A percentile compares a stretch with the other conserved stretches of the same genome.
phyloP scores from a whole-genome alignment of 306 rosid genomes.

The Macrotyloma uniflorum region DNA sequence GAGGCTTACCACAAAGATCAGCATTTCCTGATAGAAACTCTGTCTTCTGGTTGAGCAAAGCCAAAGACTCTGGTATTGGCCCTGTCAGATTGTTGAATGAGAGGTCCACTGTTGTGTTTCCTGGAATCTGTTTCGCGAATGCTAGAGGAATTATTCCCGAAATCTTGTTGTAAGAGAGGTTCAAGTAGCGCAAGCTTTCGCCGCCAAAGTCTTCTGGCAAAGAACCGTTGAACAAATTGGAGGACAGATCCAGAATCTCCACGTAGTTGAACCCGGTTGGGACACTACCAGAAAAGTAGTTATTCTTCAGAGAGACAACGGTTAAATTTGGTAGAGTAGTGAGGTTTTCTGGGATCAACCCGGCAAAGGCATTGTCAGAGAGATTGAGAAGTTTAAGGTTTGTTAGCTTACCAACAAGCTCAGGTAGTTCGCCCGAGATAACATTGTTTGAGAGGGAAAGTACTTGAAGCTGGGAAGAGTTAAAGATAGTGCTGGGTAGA shows the following conservation, averaged over 20 bases:
- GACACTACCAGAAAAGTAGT: slow-evolving; percentile 68
- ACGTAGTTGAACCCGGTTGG: slow-evolving; percentile 56
- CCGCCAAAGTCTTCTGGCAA: slow-evolving; percentile 67
- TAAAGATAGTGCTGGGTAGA: slow-evolving; percentile 69
- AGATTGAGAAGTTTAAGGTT: slow-evolving; percentile 75
- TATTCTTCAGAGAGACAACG: slow-evolving; percentile 66
- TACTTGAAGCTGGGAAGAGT: slow-evolving; percentile 71
- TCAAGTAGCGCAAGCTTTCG: slow-evolving; percentile 59
- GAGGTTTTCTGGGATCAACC: slow-evolving; percentile 65
- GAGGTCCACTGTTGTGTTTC: slow-evolving; percentile 71
- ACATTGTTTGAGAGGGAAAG: slow-evolving; percentile 76
- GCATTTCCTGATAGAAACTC: slow-evolving; percentile 66
- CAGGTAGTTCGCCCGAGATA: slow-evolving; percentile 77
- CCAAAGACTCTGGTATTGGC: slow-evolving; percentile 58
- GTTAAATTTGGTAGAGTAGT: slow-evolving; percentile 59
- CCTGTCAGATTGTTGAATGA: slow-evolving; percentile 89
- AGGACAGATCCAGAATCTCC: slow-evolving; percentile 81
- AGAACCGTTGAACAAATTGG: slow-evolving; percentile 79
- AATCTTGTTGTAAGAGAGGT: slow-evolving; percentile 83
- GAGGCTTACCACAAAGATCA: slow-evolving; percentile 85
- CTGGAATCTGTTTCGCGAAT: slow-evolving; percentile 54
- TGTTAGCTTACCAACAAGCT: slow-evolving; percentile 50
- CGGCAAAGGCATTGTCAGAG: slow-evolving; percentile 82
- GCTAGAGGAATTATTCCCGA: slow-evolving; percentile 63
- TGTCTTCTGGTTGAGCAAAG: slow-evolving; percentile 61